These are phyloP conservation scores for Plasmodium knowlesi DNA, from an alignment of 169 alveolate genomes.

Conservation along the genomic window DNA sequence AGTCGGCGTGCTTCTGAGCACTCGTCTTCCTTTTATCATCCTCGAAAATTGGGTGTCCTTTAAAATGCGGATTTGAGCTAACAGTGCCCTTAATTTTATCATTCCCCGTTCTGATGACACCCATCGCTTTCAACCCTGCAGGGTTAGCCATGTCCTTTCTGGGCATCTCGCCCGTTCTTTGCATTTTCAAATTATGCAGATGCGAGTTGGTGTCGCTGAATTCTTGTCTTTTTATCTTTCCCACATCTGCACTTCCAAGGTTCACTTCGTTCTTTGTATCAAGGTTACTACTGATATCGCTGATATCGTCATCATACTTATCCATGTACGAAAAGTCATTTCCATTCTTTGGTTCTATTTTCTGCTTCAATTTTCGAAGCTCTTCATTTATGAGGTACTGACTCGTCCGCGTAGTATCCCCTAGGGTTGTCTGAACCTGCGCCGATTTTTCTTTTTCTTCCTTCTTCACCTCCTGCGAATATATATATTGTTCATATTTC, in stretches of 20 bases:
- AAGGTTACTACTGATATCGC: not conserved
- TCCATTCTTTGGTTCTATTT: conserved; percentile 9
- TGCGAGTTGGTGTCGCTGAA: conserved; percentile 14
- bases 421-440: not conserved
- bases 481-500: conserved; percentile 38
- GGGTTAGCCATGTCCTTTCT: not conserved
- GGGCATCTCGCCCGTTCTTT: not conserved
- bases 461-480: conserved; percentile 5
- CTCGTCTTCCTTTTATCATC: not conserved
- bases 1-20: not conserved
- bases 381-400: conserved; percentile 19
- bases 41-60: not conserved
- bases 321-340: not conserved
- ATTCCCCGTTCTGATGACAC: not conserved
- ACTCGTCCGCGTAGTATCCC: not conserved
- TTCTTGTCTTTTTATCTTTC: conserved; percentile 62
- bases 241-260: not conserved
- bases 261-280: not conserved
- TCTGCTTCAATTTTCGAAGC: conserved; percentile 9
- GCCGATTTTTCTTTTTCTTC: not conserved
- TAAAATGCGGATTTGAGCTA: not conserved
- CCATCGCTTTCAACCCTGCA: conserved; percentile 2
- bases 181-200: conserved; percentile 12
- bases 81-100: not conserved
- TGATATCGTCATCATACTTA: not conserved